Evolutionary conservation across 768 basidiomycete species (phyloP).

Genomic region (Boletus reticulatus): DNA sequence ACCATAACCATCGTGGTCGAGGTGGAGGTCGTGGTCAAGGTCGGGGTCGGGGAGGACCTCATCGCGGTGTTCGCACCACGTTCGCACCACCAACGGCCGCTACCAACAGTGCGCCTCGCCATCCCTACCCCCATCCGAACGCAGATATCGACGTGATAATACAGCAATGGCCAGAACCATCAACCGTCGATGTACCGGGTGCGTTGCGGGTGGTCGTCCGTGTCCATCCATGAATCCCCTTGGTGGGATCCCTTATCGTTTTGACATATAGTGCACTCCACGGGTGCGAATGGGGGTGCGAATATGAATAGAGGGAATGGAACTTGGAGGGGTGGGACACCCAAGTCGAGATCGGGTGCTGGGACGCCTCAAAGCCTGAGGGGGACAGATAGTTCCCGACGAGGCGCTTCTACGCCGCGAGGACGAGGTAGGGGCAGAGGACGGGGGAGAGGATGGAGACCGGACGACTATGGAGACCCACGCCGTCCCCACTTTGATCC

Average conservation of each 20-base stretch:
- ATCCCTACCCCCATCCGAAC: constrained; percentile 18
- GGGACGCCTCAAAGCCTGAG: constrained; percentile 9
- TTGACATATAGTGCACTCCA: not conserved
- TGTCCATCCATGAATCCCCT: not conserved
- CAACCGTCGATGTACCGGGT: constrained; percentile 1
- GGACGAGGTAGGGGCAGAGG: constrained; percentile 27
- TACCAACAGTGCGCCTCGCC: not conserved
- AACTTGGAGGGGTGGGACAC: constrained; percentile 4
- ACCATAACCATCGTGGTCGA: constrained; percentile 21
- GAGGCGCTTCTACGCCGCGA: constrained; percentile 8
- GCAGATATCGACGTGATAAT: constrained; percentile 23
- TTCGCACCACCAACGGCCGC: not conserved
- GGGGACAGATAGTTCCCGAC: constrained; percentile 12
- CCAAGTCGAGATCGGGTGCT: constrained; percentile 10
- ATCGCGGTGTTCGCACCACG: not conserved
- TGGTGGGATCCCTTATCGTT: not conserved
- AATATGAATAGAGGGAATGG: constrained; percentile 1
- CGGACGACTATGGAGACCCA: not conserved
- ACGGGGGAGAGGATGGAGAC: constrained; percentile 7
- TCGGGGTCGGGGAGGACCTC: constrained; percentile 10
- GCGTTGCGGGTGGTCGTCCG: constrained; percentile 10
- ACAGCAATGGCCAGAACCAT: constrained; percentile 22
- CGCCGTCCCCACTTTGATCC: constrained; percentile 5
- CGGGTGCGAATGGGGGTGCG: not conserved
- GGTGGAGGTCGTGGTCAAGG: constrained; percentile 26